Evolutionary conservation across 2,329 filamentous ascomycete species (phyloP).

Genomic region (Pezicula neosporulosa): DNA sequence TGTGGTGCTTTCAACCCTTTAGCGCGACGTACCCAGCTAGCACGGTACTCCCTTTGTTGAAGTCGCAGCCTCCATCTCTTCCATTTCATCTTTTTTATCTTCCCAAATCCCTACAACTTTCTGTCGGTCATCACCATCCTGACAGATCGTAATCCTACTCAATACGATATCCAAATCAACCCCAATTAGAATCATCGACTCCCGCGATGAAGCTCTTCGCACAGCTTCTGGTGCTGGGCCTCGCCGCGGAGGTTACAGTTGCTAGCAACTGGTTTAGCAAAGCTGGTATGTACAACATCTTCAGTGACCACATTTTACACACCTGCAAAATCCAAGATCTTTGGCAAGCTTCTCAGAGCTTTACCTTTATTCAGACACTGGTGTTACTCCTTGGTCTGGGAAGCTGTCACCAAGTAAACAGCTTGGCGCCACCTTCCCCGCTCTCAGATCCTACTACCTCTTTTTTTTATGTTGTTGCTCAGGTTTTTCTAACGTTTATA

Average conservation of each 20-base stretch:
- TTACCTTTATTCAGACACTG: too few relatives aligned
- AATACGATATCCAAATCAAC: not conserved
- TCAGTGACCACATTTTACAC: constrained; percentile 3
- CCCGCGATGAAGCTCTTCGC: constrained; percentile 73
- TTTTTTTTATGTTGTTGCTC: too few relatives aligned
- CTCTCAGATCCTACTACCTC: too few relatives aligned
- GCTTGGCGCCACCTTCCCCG: too few relatives aligned
- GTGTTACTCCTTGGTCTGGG: too few relatives aligned
- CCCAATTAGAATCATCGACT: constrained; percentile 4
- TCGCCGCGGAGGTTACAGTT: constrained; percentile 66
- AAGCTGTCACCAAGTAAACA: too few relatives aligned
- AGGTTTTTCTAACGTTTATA: constrained; percentile 22
- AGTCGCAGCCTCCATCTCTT: not conserved
- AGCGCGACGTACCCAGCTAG: too few relatives aligned
- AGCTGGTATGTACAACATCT: constrained; percentile 58
- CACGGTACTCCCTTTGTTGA: not conserved
- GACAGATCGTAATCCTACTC: constrained; percentile 4
- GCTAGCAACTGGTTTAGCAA: constrained; percentile 85
- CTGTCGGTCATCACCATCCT: constrained; percentile 1
- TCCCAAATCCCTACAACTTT: not conserved
- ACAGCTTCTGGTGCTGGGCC: constrained; percentile 65
- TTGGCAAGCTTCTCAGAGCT: too few relatives aligned
- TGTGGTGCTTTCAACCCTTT: too few relatives aligned
- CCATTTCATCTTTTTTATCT: constrained; percentile 5
- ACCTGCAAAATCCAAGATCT: not conserved